Evolutionary conservation across 176 grass and related monocot genomes (phyloP), one percentile per base, ranked within the genome.

Genomic region (Dendrocalamus sinicus): DNA sequence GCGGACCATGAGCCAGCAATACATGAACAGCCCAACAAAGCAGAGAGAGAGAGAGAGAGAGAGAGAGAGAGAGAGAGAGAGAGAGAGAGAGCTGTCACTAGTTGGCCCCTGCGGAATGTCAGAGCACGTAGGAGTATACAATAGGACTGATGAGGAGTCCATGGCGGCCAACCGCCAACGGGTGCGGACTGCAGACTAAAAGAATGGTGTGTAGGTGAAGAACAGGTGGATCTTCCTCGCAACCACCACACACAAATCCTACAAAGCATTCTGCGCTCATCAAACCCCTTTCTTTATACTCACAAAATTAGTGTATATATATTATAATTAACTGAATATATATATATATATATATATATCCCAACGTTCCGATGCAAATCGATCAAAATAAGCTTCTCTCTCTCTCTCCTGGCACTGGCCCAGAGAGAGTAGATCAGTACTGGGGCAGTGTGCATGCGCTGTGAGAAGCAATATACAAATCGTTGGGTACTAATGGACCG

Each of bases 391-490:
- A 57, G 43, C 37, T 52, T 72, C 30, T 48, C 47, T 44, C 37
- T 44, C 37, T 75, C 61, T 78, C 39, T 65, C 73, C 2, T 45
- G 43, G 48, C 35, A 85, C 39, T 28, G 19, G 41, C 2, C 47
- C 0, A 55, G 20, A 78, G 20, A 78, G 75, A 92, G 57, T 81
- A 71, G 89, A 88, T 91, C 83, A 94, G 89, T 78, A 53, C 51
- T 84, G 65, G 86, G 78, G 84, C 45, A 76, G 52, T 78, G 89
- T 91, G 89, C 89, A 78, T 86, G 81, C 83, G 89, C 81, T 83
- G 78, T 86, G 39, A 75, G 74, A 78, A 86, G 81, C 66, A 87
- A 73, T 90, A 90, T 73, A 86, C 9, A 72, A 86, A 90, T 13
- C 64, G 12, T 15, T 7, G 44, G 37, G 69, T 67, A 65, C 65